Percentiles rank a stretch among this genome's conserved stretches.
These are phyloP conservation scores for Fraxinus anomala DNA, from an alignment of 257 asterid species.

Conservation along the genomic window DNA sequence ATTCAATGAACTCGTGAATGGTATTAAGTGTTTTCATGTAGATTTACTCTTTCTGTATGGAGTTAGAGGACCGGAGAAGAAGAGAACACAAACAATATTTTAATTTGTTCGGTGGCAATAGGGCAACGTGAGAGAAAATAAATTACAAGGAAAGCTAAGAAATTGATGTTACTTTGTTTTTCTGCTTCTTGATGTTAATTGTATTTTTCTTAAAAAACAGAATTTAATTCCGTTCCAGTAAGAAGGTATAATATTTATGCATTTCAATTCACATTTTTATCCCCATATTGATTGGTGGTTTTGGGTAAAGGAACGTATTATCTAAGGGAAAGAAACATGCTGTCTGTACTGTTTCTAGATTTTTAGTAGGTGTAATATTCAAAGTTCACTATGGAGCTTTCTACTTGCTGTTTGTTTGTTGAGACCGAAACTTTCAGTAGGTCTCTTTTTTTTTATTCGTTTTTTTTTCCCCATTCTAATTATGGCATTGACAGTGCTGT, in stretches of 20 bases:
- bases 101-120: too few species aligned
- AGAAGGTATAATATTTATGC: not conserved
- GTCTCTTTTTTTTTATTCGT: not conserved
- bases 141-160: not conserved
- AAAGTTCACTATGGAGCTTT: not conserved
- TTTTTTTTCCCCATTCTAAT: not conserved
- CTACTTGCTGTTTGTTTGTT: not conserved
- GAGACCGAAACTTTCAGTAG: not conserved
- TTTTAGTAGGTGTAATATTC: not conserved
- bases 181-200: not conserved
- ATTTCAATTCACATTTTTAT: not conserved
- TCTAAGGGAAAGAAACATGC: not conserved
- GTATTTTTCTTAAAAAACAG: not conserved
- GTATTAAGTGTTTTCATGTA: not conserved
- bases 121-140: too few species aligned
- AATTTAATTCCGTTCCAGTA: not conserved
- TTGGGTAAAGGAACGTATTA: not conserved
- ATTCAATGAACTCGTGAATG: not conserved
- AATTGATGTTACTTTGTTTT: not conserved
- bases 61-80: not conserved
- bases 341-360: not conserved
- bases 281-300: not conserved
- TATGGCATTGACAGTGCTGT: not conserved
- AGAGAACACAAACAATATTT: not conserved
- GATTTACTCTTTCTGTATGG: not conserved